phyloP scores from a whole-genome alignment of 2,329 filamentous ascomycete genomes.

The Ceratocystis albifundus region DNA sequence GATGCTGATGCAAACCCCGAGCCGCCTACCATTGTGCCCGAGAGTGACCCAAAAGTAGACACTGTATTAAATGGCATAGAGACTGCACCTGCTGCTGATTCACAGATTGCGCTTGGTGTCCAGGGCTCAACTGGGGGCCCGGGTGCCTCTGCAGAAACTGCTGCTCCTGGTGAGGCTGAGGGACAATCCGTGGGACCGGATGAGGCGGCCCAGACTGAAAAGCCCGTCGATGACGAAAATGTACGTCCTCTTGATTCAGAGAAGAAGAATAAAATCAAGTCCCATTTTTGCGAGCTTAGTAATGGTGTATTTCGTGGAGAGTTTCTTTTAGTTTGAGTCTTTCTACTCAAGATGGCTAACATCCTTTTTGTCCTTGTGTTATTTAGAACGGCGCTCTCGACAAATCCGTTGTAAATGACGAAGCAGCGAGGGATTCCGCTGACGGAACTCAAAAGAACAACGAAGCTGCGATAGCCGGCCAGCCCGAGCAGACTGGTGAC shows the following conservation, averaged over 20 bases:
- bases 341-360: not conserved
- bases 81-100: conserved; percentile 2
- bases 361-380: not conserved
- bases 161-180: conserved; percentile 16
- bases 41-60: conserved; percentile 19
- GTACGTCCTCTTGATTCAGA: conserved; percentile 36
- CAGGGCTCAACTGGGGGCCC: not conserved
- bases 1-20: conserved; percentile 9
- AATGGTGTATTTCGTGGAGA: not conserved
- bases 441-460: not conserved
- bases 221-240: not conserved
- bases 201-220: conserved; percentile 10
- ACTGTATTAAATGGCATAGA: conserved; percentile 12
- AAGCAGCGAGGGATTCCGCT: not conserved
- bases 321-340: not conserved
- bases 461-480: conserved; percentile 11
- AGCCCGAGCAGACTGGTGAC: conserved; percentile 24
- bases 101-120: not conserved
- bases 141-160: not conserved
- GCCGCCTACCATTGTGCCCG: conserved; percentile 25
- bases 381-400: not conserved
- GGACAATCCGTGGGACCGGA: not conserved
- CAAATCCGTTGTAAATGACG: not conserved
- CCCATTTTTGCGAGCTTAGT: not conserved
- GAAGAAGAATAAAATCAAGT: not conserved